Conservation (phyloP, 2,329 filamentous ascomycete species). For the Polytolypa hystricis region DNA sequence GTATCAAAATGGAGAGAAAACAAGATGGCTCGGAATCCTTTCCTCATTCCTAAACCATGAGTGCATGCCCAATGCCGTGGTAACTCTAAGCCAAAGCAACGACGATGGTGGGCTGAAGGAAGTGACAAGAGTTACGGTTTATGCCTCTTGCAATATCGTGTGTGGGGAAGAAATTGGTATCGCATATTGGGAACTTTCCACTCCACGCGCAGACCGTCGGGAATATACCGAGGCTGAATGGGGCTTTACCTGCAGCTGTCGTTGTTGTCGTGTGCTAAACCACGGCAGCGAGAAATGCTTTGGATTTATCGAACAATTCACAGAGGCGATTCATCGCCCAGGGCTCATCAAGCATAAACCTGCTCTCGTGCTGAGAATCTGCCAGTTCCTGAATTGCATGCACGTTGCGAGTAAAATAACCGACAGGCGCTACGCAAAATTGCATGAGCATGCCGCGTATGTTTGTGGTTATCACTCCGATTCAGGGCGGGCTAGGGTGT, state of each 20-base stretch:
- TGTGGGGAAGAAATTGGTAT: conserved; percentile 19
- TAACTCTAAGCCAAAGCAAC: conserved; percentile 5
- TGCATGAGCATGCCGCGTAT: conserved; percentile 16
- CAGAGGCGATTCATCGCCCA: too few relatives aligned
- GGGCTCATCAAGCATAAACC: too few relatives aligned
- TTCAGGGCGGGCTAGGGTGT: conserved; percentile 13
- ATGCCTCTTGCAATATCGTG: conserved; percentile 13
- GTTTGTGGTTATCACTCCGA: conserved; percentile 17
- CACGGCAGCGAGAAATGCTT: too few relatives aligned
- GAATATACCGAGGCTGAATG: too few relatives aligned
- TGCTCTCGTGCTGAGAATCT: conserved; percentile 9
- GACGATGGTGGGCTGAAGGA: neutral
- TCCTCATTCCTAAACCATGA: conserved; percentile 17
- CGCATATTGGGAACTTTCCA: too few relatives aligned
- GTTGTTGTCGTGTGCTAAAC: too few relatives aligned
- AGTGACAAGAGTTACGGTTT: conserved; percentile 10
- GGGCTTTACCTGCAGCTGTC: too few relatives aligned
- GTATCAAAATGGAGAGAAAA: neutral
- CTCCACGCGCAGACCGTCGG: too few relatives aligned
- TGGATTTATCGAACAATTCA: too few relatives aligned
- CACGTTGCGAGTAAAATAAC: conserved; percentile 4
- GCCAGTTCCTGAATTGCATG: conserved; percentile 6
- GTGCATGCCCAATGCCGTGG: conserved; percentile 17
- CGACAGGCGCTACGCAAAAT: conserved; percentile 11
- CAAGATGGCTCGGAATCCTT: neutral